Conservation (phyloP, 1,284 basidiomycete species). For the Anthracocystis panici-leucophaei region DNA sequence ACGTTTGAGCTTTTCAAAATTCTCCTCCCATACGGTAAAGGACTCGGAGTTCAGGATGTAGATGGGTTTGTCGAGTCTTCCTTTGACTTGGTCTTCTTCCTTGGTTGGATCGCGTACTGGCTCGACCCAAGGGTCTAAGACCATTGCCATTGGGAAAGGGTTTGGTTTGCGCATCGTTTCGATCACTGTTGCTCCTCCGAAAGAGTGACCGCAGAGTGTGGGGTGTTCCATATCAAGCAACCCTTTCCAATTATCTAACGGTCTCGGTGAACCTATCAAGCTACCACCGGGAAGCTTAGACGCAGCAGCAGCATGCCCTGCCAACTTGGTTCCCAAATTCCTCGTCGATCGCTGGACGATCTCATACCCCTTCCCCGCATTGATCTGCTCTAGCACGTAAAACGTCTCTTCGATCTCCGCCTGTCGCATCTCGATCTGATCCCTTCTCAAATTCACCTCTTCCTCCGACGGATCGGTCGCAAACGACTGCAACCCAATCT, state of each 20-base stretch:
- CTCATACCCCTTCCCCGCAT: conserved; percentile 59
- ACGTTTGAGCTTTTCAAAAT: conserved; percentile 51
- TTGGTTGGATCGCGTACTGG: conserved; percentile 52
- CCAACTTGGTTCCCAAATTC: conserved; percentile 51
- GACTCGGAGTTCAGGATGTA: conserved; percentile 61
- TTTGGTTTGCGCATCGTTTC: conserved; percentile 49
- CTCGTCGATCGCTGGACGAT: conserved; percentile 56
- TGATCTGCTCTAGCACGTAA: conserved; percentile 67
- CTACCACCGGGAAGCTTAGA: conserved; percentile 8
- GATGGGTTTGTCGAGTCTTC: conserved; percentile 41
- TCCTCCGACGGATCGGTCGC: conserved; percentile 56
- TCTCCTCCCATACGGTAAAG: conserved; percentile 55
- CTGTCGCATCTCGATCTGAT: conserved; percentile 72
- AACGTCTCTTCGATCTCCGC: conserved; percentile 71
- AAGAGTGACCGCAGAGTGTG: conserved; percentile 62
- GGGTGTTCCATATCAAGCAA: conserved; percentile 55
- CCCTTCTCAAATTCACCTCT: conserved; percentile 71
- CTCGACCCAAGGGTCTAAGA: conserved; percentile 61
- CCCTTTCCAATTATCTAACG: conserved; percentile 52
- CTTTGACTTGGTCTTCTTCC: conserved; percentile 37
- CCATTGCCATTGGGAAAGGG: conserved; percentile 48
- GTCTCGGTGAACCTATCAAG: conserved; percentile 14
- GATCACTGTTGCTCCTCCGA: conserved; percentile 65
- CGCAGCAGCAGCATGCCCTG: conserved; percentile 11
- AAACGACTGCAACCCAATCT: conserved; percentile 67